Evolutionary conservation across 345 rosid genomes (phyloP).

Genomic region (Moringa oleifera): DNA sequence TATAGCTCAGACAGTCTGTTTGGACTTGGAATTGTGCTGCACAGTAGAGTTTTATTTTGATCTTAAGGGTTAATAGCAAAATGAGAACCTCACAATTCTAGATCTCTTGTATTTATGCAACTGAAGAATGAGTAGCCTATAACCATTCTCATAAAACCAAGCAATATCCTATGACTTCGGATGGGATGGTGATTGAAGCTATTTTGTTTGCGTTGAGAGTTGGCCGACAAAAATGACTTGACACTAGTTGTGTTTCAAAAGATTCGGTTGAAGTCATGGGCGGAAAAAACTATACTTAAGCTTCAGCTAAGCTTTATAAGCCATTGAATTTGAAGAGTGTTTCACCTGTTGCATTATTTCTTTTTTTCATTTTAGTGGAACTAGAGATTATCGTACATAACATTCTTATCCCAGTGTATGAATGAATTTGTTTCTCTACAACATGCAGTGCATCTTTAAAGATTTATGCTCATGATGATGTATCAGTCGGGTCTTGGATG

Average conservation of each 20-base stretch:
- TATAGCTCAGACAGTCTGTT: conserved; percentile 1
- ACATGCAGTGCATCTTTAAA: conserved; percentile 82
- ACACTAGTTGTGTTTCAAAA: not conserved
- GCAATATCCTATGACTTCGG: not conserved
- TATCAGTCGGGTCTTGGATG: conserved; percentile 93
- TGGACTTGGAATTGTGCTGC: not conserved
- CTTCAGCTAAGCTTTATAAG: not conserved
- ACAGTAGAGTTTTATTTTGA: not conserved
- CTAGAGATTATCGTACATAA: not conserved
- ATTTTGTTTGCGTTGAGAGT: not conserved
- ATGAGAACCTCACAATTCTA: not conserved
- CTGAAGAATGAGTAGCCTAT: not conserved
- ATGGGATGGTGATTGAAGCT: not conserved
- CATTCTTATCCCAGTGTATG: not conserved
- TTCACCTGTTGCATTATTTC: not conserved
- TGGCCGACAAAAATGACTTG: not conserved
- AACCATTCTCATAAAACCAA: too few relatives aligned
- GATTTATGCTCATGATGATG: conserved; percentile 81
- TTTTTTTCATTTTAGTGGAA: not conserved
- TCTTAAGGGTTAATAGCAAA: too few relatives aligned
- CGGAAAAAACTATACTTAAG: too few relatives aligned
- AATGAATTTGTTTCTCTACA: not conserved
- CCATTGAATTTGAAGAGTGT: not conserved
- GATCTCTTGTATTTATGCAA: too few relatives aligned
- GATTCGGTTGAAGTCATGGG: not conserved